A percentile compares a stretch with the other conserved stretches of the same genome.
Conservation (phyloP, 345 rosid species). For the Balakata baccata region DNA sequence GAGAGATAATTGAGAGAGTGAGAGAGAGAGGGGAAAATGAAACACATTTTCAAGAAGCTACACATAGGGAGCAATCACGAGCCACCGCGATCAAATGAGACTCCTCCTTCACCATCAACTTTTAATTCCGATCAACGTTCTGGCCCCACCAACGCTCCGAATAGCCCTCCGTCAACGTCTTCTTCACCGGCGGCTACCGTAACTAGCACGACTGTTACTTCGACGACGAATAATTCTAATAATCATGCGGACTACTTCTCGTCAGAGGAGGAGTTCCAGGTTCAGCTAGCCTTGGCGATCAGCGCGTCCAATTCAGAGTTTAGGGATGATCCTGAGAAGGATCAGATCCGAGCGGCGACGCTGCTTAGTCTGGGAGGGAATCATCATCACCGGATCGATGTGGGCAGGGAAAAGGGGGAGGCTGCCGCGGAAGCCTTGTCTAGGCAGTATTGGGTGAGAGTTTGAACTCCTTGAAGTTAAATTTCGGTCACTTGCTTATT, state of each 20-base stretch:
- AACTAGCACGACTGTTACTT: background rate
- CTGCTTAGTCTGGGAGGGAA: constrained; percentile 62
- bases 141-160: constrained; percentile 34
- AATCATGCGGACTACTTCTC: constrained; percentile 55
- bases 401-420: constrained; percentile 54
- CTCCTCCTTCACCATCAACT: constrained; percentile 37
- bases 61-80: constrained; percentile 75
- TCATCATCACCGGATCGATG: constrained; percentile 43
- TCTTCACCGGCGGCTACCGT: constrained; percentile 33
- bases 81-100: constrained; percentile 61
- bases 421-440: constrained; percentile 67
- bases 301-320: constrained; percentile 82
- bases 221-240: constrained; percentile 17
- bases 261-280: constrained; percentile 94
- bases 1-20: no score
- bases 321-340: constrained; percentile 66
- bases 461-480: constrained; percentile 15
- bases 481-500: constrained; percentile 16
- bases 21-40: no score
- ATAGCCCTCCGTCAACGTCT: constrained; percentile 40
- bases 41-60: constrained; percentile 77
- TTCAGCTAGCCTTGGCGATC: constrained; percentile 92
- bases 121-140: constrained; percentile 50
- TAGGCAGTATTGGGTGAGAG: constrained; percentile 90
- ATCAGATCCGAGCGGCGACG: constrained; percentile 91